Evolutionary conservation across 768 basidiomycete genomes (phyloP).

Genomic region (Epithele typhae): DNA sequence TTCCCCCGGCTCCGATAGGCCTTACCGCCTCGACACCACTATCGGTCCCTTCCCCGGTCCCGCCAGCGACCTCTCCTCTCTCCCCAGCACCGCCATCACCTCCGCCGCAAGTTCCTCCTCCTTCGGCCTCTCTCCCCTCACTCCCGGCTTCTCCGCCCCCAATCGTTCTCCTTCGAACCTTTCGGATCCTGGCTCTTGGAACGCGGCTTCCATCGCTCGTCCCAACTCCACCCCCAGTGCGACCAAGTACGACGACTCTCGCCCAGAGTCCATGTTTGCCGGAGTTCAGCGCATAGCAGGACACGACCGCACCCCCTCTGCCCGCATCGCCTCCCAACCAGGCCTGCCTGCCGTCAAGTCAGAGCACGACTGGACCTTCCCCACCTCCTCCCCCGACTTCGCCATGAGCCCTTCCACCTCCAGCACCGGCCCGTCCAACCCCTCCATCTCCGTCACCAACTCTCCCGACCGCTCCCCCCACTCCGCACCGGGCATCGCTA

Average conservation of each 20-base stretch:
- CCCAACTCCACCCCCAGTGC: conserved; percentile 65
- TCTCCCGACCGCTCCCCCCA: conserved; percentile 55
- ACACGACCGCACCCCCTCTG: conserved; percentile 37
- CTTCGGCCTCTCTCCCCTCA: conserved; percentile 37
- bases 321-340: conserved; percentile 18
- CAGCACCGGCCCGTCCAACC: conserved; percentile 29
- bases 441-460: conserved; percentile 30
- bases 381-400: conserved; percentile 50
- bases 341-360: conserved; percentile 28
- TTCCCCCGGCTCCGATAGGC: conserved; percentile 30
- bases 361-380: conserved; percentile 69
- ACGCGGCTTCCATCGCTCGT: conserved; percentile 47
- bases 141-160: conserved; percentile 9
- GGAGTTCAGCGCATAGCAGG: conserved; percentile 68
- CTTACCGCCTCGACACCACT: conserved; percentile 42
- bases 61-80: conserved; percentile 45
- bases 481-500: conserved; percentile 32
- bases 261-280: conserved; percentile 54
- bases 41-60: conserved; percentile 39
- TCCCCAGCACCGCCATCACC: conserved; percentile 44
- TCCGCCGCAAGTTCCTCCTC: conserved; percentile 47
- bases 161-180: conserved; percentile 34
- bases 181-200: conserved; percentile 12
- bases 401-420: conserved; percentile 36
- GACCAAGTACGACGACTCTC: conserved; percentile 63